phyloP scores from a whole-genome alignment of 2,329 filamentous ascomycete species.

The Tolypocladium tundrense region DNA sequence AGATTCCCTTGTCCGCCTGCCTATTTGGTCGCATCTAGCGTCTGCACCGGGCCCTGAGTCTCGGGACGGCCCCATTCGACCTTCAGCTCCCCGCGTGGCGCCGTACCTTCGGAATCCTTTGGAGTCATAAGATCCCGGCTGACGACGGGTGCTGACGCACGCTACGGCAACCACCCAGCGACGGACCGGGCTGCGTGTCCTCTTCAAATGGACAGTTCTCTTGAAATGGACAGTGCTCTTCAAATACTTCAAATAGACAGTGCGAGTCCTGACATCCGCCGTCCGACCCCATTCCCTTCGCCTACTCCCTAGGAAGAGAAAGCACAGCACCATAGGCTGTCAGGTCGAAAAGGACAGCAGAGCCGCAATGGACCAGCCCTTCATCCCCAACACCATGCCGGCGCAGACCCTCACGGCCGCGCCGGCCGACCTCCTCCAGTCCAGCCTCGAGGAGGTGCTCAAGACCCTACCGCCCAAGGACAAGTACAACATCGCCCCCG shows the following conservation, averaged over 20 bases:
- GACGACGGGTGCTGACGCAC: neutral
- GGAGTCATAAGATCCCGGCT: neutral
- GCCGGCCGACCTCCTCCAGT: conserved; percentile 17
- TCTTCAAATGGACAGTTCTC: neutral
- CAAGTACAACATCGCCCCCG: conserved; percentile 13
- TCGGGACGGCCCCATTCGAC: neutral
- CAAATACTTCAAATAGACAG: neutral
- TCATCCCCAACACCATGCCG: conserved; percentile 20
- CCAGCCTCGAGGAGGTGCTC: conserved; percentile 26
- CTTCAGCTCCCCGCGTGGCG: neutral
- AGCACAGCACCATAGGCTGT: neutral
- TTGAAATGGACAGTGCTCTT: neutral
- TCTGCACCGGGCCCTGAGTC: too few species aligned
- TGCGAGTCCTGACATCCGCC: neutral
- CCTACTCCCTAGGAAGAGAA: neutral
- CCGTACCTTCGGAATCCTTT: neutral
- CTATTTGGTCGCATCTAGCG: neutral
- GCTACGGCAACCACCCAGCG: neutral
- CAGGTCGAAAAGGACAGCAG: neutral
- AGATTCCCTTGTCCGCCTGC: neutral
- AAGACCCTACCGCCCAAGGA: conserved; percentile 23
- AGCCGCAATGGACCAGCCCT: conserved; percentile 15
- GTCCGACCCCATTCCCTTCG: neutral
- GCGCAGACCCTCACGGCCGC: conserved; percentile 16
- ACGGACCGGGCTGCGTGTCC: neutral